Evolutionary conservation across 1,284 basidiomycete genomes (phyloP).

Genomic region (Filobasidium uniguttulatum): DNA sequence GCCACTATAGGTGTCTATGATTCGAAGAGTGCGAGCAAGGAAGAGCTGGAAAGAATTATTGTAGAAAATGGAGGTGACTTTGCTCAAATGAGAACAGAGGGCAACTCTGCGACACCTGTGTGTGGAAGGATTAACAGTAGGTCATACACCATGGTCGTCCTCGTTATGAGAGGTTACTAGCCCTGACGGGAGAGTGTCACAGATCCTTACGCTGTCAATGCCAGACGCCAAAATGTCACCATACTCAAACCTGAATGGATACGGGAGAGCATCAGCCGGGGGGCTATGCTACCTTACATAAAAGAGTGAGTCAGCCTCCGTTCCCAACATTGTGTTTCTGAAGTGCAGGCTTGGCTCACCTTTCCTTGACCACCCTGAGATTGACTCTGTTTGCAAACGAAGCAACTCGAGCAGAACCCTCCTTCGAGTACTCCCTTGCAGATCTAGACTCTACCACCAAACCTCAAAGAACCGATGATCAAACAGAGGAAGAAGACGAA

Average conservation of each 20-base stretch:
- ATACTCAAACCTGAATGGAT: constrained; percentile 69
- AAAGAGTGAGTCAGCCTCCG: constrained; percentile 45
- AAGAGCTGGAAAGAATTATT: constrained; percentile 41
- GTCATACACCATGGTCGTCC: neutral
- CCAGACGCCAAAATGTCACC: constrained; percentile 42
- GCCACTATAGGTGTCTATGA: constrained; percentile 50
- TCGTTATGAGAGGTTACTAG: no score
- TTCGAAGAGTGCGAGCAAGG: constrained; percentile 19
- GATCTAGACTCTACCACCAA: constrained; percentile 24
- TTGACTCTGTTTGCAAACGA: constrained; percentile 31
- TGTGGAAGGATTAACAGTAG: constrained; percentile 10
- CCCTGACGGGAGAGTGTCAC: constrained; percentile 16
- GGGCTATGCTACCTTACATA: constrained; percentile 46
- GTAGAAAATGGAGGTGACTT: constrained; percentile 61
- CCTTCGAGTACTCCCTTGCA: constrained; percentile 24
- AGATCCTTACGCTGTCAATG: constrained; percentile 41
- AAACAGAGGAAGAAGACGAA: constrained; percentile 28
- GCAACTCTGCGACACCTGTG: constrained; percentile 16
- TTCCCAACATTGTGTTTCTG: neutral
- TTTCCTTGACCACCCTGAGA: constrained; percentile 16
- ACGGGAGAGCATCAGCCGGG: constrained; percentile 53
- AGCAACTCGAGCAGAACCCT: constrained; percentile 21
- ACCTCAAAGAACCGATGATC: constrained; percentile 30
- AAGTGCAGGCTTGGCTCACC: neutral
- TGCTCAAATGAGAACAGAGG: constrained; percentile 40